Percentiles rank a stretch among this genome's conserved stretches.
Evolutionary conservation across 257 asterid species (phyloP).

Genomic region (Ehretia macrophylla): DNA sequence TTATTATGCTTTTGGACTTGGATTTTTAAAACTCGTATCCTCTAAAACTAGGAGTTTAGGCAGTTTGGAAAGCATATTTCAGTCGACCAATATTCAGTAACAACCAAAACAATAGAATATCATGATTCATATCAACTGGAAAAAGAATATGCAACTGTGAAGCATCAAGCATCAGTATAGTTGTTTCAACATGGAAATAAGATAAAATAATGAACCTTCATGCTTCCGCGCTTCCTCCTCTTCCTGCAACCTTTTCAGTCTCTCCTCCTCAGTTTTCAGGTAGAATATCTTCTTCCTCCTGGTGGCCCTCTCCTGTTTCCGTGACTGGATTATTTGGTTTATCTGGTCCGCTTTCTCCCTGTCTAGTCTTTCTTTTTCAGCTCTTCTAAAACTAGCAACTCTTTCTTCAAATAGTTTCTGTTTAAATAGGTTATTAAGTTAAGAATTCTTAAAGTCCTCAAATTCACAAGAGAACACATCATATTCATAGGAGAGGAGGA

Average conservation of each 20-base stretch:
- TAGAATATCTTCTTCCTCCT: conserved; percentile 62
- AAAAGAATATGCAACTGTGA: too few relatives aligned
- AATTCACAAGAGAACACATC: neutral
- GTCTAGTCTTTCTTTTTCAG: conserved; percentile 37
- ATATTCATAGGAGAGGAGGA: too few relatives aligned
- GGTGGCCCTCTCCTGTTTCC: conserved; percentile 63
- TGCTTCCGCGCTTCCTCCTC: conserved; percentile 81
- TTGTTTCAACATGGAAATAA: too few relatives aligned
- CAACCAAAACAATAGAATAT: too few relatives aligned
- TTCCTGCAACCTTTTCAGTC: conserved; percentile 54
- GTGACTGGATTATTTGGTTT: conserved; percentile 44
- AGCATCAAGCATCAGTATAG: too few relatives aligned
- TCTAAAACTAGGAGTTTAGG: too few relatives aligned
- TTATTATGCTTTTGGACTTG: too few relatives aligned
- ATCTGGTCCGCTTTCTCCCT: conserved; percentile 48
- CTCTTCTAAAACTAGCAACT: conserved; percentile 41
- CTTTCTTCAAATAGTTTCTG: conserved; percentile 54
- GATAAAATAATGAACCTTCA: conserved; percentile 50
- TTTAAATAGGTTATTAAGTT: conserved; percentile 7
- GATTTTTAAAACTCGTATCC: too few relatives aligned
- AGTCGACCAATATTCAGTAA: too few relatives aligned
- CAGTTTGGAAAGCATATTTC: too few relatives aligned
- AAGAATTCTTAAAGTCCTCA: neutral
- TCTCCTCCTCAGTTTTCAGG: conserved; percentile 70
- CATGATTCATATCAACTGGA: too few relatives aligned